Evolutionary conservation across 768 basidiomycete genomes (phyloP).

Genomic region (Sarcodon sp.): DNA sequence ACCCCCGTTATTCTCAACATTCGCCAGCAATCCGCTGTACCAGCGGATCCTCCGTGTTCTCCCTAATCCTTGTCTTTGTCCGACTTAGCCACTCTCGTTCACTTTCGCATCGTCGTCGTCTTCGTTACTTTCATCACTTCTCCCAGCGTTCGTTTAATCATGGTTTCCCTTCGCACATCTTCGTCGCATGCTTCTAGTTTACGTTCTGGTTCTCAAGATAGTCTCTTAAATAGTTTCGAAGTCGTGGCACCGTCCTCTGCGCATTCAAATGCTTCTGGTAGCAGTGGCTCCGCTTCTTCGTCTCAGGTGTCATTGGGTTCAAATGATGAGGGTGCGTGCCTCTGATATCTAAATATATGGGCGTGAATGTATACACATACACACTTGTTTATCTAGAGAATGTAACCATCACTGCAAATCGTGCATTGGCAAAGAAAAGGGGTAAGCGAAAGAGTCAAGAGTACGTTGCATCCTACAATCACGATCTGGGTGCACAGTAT

Average conservation of each 20-base stretch:
- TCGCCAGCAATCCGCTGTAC: no score
- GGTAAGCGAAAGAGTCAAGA: constrained; percentile 52
- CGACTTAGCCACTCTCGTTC: background rate
- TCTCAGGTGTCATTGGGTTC: constrained; percentile 40
- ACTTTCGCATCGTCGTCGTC: constrained; percentile 9
- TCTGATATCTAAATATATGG: constrained; percentile 1
- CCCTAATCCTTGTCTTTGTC: constrained; percentile 6
- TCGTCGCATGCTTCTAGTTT: constrained; percentile 11
- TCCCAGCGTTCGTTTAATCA: constrained; percentile 1
- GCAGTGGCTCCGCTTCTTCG: constrained; percentile 30
- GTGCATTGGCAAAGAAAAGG: constrained; percentile 27
- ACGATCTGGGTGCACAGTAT: background rate
- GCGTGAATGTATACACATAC: constrained; percentile 6
- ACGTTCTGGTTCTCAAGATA: constrained; percentile 10
- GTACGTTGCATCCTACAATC: constrained; percentile 30
- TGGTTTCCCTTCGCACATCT: constrained; percentile 12
- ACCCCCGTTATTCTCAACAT: no score
- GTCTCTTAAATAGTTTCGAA: constrained; percentile 9
- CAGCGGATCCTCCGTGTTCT: background rate
- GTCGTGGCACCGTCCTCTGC: constrained; percentile 11
- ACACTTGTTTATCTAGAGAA: constrained; percentile 38
- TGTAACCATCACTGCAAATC: constrained; percentile 52
- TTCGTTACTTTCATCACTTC: constrained; percentile 3
- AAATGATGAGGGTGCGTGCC: constrained; percentile 50
- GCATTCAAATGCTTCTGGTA: constrained; percentile 10